Percentiles rank a stretch among this genome's conserved stretches.
phyloP scores from a whole-genome alignment of 2,329 filamentous ascomycete species.

The Nemania bipapillata region DNA sequence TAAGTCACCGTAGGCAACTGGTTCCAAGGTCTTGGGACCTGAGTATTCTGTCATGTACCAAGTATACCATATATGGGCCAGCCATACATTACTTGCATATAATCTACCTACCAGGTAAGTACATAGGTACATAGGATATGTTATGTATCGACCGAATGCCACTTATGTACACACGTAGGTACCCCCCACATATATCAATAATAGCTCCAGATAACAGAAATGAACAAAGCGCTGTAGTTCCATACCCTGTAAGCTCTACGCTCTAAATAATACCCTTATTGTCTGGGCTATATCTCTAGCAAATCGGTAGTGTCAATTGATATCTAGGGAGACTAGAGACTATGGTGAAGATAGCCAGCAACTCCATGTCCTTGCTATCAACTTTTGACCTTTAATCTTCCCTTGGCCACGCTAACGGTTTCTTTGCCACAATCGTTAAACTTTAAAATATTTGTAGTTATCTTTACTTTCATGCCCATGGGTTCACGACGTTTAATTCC shows the following conservation, averaged over 20 bases:
- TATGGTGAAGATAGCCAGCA: background rate
- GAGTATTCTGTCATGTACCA: slow-evolving; percentile 10
- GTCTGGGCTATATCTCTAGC: no score
- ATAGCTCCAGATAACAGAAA: slow-evolving; percentile 23
- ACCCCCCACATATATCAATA: background rate
- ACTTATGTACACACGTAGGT: background rate
- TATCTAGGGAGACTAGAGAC: no score
- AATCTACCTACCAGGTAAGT: background rate
- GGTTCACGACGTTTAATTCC: slow-evolving; percentile 2
- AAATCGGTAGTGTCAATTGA: no score
- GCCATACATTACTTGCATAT: no score
- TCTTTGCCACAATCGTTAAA: background rate
- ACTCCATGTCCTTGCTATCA: background rate
- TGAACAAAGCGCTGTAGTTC: no score
- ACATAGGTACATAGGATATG: no score
- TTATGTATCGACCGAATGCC: no score
- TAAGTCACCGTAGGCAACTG: no score
- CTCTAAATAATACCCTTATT: no score
- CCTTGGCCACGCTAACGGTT: background rate
- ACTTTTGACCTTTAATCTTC: background rate
- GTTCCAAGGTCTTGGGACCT: slow-evolving; percentile 30
- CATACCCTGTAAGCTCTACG: no score
- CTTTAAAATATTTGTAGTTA: background rate
- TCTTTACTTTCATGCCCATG: background rate
- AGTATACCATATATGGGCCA: no score